These are phyloP conservation scores for Dictyostelium citrinum DNA, from an alignment of 78 protist species.

Conservation along the genomic window DNA sequence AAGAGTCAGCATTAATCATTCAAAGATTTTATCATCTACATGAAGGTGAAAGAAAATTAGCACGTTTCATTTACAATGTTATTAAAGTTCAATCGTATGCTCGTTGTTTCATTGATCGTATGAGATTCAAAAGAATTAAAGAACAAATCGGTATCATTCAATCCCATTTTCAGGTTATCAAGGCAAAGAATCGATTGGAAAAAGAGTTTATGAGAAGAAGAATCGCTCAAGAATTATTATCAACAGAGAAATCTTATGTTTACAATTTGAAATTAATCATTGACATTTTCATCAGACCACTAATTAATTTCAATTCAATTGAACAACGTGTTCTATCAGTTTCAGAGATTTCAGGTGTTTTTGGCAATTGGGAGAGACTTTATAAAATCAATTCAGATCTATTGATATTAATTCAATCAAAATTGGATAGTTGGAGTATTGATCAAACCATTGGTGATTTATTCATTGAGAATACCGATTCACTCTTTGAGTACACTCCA, in stretches of 20 bases:
- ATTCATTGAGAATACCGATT: conserved; percentile 15
- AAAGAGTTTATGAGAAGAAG: conserved; percentile 17
- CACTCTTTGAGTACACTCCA: conserved; percentile 10
- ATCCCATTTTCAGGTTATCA: neutral
- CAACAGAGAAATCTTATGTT: conserved; percentile 27
- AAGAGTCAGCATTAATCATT: neutral
- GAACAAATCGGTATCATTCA: neutral
- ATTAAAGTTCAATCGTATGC: neutral
- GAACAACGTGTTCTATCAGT: neutral
- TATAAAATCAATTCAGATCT: conserved; percentile 8
- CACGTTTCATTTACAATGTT: neutral
- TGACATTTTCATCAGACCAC: conserved; percentile 12
- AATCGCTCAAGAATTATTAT: neutral
- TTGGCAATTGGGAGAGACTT: conserved; percentile 25
- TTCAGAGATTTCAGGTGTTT: conserved; percentile 17
- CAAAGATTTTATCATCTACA: neutral
- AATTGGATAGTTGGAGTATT: neutral
- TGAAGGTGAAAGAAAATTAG: neutral
- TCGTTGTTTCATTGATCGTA: neutral
- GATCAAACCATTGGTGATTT: conserved; percentile 27
- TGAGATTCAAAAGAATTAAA: neutral
- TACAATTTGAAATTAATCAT: conserved; percentile 29
- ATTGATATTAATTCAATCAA: neutral
- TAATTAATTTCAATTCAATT: conserved; percentile 2
- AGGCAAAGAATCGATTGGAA: conserved; percentile 11